phyloP scores from a whole-genome alignment of 2,329 filamentous ascomycete species.

The Helotiales sp. region DNA sequence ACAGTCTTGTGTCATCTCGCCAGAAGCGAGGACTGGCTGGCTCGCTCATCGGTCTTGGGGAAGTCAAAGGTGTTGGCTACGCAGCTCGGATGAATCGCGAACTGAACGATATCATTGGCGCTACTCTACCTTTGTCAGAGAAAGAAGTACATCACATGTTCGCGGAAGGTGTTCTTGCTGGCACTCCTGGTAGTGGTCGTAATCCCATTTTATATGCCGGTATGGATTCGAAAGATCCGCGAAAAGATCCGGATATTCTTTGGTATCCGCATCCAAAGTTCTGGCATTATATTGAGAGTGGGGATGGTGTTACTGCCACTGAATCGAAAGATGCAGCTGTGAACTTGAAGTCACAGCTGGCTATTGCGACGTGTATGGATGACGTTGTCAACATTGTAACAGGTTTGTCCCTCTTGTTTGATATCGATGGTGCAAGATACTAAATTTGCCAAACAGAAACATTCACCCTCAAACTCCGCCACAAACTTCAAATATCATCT shows the following conservation, averaged over 20 bases:
- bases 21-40: slow-evolving; percentile 46
- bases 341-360: slow-evolving; percentile 15
- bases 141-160: slow-evolving; percentile 50
- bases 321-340: neutral
- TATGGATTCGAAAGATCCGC: slow-evolving; percentile 13
- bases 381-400: slow-evolving; percentile 10
- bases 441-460: neutral
- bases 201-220: slow-evolving; percentile 18
- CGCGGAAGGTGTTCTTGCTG: slow-evolving; percentile 48
- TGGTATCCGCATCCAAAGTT: slow-evolving; percentile 23
- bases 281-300: slow-evolving; percentile 21
- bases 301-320: neutral
- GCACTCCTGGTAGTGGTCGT: slow-evolving; percentile 35
- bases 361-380: slow-evolving; percentile 2
- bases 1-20: slow-evolving; percentile 45
- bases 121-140: slow-evolving; percentile 37
- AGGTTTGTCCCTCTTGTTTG: neutral
- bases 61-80: slow-evolving; percentile 50
- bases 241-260: slow-evolving; percentile 14
- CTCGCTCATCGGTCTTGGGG: slow-evolving; percentile 47
- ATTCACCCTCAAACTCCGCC: slow-evolving; percentile 15
- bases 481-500: slow-evolving; percentile 17
- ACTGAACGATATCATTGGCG: slow-evolving; percentile 12
- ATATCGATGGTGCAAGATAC: too few relatives aligned
- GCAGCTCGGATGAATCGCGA: slow-evolving; percentile 12